Conservation (phyloP, 2,329 filamentous ascomycete genomes). For the Talaromyces sp. region DNA sequence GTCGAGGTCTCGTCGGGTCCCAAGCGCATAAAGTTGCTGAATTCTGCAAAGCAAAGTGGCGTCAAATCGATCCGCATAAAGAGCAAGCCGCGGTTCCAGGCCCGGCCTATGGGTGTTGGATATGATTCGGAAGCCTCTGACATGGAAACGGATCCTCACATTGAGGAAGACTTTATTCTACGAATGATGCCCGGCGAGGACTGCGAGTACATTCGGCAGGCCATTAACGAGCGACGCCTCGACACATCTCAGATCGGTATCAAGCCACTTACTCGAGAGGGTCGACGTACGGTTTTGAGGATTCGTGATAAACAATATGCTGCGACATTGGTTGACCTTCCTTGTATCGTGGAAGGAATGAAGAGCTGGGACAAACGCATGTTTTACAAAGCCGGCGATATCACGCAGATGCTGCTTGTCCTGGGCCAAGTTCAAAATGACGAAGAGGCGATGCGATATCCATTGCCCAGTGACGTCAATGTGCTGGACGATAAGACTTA, state of each 20-base stretch:
- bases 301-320: constrained; percentile 70
- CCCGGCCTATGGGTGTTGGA: constrained; percentile 73
- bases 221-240: constrained; percentile 72
- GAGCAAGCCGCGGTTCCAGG: constrained; percentile 63
- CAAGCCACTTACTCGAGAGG: constrained; percentile 67
- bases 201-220: constrained; percentile 73
- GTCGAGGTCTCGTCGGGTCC: constrained; percentile 18
- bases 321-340: constrained; percentile 74
- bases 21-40: constrained; percentile 37
- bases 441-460: constrained; percentile 59
- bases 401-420: constrained; percentile 84
- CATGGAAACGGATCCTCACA: constrained; percentile 76
- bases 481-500: constrained; percentile 51
- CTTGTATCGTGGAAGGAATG: constrained; percentile 83
- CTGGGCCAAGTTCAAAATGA: constrained; percentile 64
- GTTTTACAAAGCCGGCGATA: constrained; percentile 84
- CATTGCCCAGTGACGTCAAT: constrained; percentile 69
- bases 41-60: constrained; percentile 33
- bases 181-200: constrained; percentile 84
- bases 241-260: constrained; percentile 76
- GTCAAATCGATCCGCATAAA: constrained; percentile 55
- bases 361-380: constrained; percentile 88
- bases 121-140: constrained; percentile 97
- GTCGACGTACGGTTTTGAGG: constrained; percentile 67
- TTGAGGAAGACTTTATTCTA: constrained; percentile 85